Conservation (phyloP, 1,139 yeast species). For the Geotrichum europaeum region DNA sequence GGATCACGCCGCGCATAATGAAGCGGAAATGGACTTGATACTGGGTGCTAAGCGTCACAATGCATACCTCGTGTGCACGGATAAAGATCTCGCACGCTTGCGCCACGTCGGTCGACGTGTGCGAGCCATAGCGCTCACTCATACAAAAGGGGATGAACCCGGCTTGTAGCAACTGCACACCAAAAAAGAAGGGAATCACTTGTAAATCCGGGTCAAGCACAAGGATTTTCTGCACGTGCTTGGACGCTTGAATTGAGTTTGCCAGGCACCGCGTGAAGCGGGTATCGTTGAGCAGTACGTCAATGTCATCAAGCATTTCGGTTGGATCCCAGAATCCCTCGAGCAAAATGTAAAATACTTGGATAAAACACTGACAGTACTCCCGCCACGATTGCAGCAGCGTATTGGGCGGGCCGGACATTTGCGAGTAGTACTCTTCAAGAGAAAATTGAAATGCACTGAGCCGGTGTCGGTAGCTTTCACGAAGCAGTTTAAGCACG, state of each 20-base stretch:
- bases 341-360: slow-evolving; percentile 26
- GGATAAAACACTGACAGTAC: slow-evolving; percentile 26
- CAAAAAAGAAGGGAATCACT: slow-evolving; percentile 30
- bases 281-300: slow-evolving; percentile 25
- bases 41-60: slow-evolving; percentile 32
- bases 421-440: slow-evolving; percentile 20
- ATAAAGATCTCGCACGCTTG: slow-evolving; percentile 33
- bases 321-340: slow-evolving; percentile 29
- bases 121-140: slow-evolving; percentile 30
- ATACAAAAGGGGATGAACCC: slow-evolving; percentile 29
- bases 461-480: slow-evolving; percentile 22
- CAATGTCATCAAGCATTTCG: slow-evolving; percentile 24
- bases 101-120: slow-evolving; percentile 31
- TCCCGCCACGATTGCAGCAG: slow-evolving; percentile 25
- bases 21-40: slow-evolving; percentile 32
- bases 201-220: slow-evolving; percentile 28
- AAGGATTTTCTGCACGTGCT: slow-evolving; percentile 25
- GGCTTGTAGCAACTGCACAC: slow-evolving; percentile 29
- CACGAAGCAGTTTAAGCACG: slow-evolving; percentile 21
- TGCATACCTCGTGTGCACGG: slow-evolving; percentile 34
- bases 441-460: slow-evolving; percentile 25
- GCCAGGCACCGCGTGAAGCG: slow-evolving; percentile 26
- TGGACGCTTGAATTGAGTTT: slow-evolving; percentile 28
- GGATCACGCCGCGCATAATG: slow-evolving; percentile 30
- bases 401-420: slow-evolving; percentile 9